Evolutionary conservation across 495 filamentous ascomycete species (phyloP).

Genomic region (Letharia columbiana): DNA sequence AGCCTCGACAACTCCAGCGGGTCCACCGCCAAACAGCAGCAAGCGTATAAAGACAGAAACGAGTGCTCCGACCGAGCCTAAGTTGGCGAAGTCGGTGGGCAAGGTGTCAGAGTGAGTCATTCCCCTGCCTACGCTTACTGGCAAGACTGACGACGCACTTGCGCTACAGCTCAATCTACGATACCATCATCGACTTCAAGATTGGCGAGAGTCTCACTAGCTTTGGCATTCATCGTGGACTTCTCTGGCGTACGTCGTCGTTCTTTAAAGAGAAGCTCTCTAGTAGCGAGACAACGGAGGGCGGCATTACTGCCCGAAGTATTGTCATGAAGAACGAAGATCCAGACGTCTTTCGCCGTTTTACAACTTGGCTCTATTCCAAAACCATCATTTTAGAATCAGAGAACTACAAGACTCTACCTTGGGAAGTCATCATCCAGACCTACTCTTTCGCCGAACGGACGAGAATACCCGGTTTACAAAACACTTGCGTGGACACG

Average conservation of each 20-base stretch:
- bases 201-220: neutral
- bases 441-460: conserved; percentile 11
- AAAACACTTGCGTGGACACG: conserved; percentile 11
- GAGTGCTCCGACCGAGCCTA: neutral
- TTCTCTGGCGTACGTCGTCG: neutral
- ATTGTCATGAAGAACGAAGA: conserved; percentile 1
- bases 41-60: neutral
- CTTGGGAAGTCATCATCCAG: conserved; percentile 3
- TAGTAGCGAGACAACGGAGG: neutral
- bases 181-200: conserved; percentile 1
- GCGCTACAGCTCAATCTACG: neutral
- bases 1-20: neutral
- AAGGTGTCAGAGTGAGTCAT: neutral
- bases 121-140: neutral
- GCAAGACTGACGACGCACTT: neutral
- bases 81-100: neutral
- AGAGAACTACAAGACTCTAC: neutral
- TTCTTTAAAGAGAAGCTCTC: conserved; percentile 2
- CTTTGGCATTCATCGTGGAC: conserved; percentile 1
- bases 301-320: neutral
- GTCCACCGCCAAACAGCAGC: neutral
- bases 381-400: neutral
- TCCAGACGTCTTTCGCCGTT: conserved; percentile 3
- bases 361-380: conserved; percentile 14
- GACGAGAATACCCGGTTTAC: neutral